These are phyloP conservation scores for Fusarium sambucinum DNA, from an alignment of 2,329 filamentous ascomycete genomes.

Conservation along the genomic window DNA sequence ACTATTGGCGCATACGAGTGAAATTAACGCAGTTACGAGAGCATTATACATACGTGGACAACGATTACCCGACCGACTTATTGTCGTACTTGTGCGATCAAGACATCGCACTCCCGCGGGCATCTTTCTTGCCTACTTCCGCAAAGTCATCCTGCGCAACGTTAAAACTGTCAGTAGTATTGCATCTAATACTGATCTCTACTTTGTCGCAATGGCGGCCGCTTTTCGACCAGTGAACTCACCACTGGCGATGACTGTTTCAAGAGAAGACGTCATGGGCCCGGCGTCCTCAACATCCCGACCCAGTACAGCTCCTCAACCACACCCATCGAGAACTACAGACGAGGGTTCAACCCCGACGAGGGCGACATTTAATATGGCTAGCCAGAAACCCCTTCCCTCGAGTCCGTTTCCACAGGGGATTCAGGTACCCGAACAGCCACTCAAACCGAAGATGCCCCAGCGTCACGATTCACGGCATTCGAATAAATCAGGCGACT, in stretches of 20 bases:
- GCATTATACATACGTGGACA: conserved; percentile 31
- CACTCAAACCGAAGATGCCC: conserved; percentile 57
- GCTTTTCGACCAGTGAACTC: conserved; percentile 64
- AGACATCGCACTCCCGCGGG: conserved; percentile 21
- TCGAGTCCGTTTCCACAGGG: conserved; percentile 64
- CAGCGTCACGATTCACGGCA: conserved; percentile 67
- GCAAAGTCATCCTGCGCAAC: conserved; percentile 25
- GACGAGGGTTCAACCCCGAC: conserved; percentile 73
- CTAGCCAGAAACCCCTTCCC: conserved; percentile 67
- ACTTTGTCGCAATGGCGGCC: conserved; percentile 58
- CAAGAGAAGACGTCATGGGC: conserved; percentile 54
- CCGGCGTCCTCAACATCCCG: conserved; percentile 54
- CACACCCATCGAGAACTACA: conserved; percentile 44
- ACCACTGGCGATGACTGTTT: conserved; percentile 51
- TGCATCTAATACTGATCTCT: conserved; percentile 10
- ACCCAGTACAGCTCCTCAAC: conserved; percentile 53
- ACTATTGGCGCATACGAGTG: conserved; percentile 32
- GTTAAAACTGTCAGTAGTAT: conserved; percentile 26
- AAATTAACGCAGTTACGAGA: conserved; percentile 34
- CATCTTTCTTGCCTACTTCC: conserved; percentile 27
- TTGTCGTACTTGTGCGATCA: conserved; percentile 41
- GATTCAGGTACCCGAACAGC: conserved; percentile 59
- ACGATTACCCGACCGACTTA: conserved; percentile 34
- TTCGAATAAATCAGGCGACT: conserved; percentile 70
- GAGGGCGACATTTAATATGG: conserved; percentile 64